These are phyloP conservation scores for Melaleuca alternifolia DNA, from an alignment of 345 rosid species.

Conservation along the genomic window DNA sequence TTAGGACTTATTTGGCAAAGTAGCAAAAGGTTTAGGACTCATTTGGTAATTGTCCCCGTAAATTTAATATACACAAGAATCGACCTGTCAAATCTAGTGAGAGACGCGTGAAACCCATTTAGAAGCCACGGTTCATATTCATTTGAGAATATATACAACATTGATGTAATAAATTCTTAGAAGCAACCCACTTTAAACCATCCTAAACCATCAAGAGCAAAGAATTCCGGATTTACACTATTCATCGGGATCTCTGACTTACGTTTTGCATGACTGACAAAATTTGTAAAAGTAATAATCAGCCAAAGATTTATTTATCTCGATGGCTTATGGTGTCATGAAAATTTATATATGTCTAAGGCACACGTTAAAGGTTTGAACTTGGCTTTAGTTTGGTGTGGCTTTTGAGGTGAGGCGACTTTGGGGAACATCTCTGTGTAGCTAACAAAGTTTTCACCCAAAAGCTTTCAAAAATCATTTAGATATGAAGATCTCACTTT, in stretches of 20 bases:
- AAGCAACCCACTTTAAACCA: background rate
- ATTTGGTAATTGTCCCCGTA: too few species aligned
- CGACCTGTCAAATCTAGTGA: background rate
- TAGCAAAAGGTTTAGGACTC: too few species aligned
- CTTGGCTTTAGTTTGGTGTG: background rate
- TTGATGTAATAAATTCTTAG: background rate
- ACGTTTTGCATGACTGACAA: background rate
- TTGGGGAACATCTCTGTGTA: background rate
- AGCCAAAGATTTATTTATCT: background rate
- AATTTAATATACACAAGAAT: background rate
- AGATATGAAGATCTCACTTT: background rate
- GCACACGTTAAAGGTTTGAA: background rate
- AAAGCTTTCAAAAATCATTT: background rate
- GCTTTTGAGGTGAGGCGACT: background rate
- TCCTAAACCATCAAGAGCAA: background rate
- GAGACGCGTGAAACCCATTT: background rate
- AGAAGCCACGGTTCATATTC: background rate
- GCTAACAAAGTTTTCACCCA: background rate
- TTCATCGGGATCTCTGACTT: background rate
- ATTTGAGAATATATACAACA: background rate
- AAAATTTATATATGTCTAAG: background rate
- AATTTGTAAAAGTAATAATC: background rate
- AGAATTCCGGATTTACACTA: background rate
- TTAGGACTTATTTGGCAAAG: too few species aligned
- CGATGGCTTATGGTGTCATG: background rate